Percentiles rank a stretch among this genome's conserved stretches.
phyloP scores from a whole-genome alignment of 176 grass and related monocot species.

The Zea luxurians region DNA sequence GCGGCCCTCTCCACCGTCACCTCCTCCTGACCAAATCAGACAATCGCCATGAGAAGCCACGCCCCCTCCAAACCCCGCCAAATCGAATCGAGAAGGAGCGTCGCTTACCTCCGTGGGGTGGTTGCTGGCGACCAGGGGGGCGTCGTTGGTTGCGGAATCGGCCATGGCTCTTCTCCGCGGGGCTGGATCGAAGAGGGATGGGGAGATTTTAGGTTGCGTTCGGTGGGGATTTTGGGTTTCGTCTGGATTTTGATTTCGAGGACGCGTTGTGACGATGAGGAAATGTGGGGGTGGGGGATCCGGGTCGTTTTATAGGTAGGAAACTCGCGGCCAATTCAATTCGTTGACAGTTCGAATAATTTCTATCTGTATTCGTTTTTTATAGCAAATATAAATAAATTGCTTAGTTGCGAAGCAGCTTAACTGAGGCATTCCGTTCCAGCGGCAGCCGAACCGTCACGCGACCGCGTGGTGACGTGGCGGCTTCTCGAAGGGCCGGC shows the following conservation, averaged over 20 bases:
- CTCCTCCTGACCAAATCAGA: slow-evolving; percentile 21
- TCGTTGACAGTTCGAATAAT: not conserved
- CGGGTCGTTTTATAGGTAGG: not conserved
- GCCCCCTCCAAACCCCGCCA: not conserved
- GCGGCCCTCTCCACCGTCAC: slow-evolving; percentile 45
- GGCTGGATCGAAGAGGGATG: not conserved
- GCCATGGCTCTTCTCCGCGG: slow-evolving; percentile 28
- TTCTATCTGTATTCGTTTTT: not conserved
- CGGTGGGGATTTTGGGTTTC: too few species aligned
- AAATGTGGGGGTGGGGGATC: not conserved
- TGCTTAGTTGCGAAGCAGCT: slow-evolving; percentile 35
- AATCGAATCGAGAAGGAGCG: too few species aligned
- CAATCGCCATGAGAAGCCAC: not conserved
- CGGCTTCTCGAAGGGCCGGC: slow-evolving; percentile 33
- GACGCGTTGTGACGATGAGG: not conserved
- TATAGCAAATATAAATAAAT: not conserved
- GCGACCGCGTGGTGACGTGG: slow-evolving; percentile 27
- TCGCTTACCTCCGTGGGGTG: slow-evolving; percentile 14
- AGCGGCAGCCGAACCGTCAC: not conserved
- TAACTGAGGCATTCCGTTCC: not conserved
- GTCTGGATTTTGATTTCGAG: not conserved
- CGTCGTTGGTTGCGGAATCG: slow-evolving; percentile 9
- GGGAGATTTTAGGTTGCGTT: not conserved
- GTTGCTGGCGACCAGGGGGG: slow-evolving; percentile 27
- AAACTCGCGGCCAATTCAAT: not conserved